Conservation (phyloP, 441 rosid genomes). For the Bocquillonia castaneifolia region DNA sequence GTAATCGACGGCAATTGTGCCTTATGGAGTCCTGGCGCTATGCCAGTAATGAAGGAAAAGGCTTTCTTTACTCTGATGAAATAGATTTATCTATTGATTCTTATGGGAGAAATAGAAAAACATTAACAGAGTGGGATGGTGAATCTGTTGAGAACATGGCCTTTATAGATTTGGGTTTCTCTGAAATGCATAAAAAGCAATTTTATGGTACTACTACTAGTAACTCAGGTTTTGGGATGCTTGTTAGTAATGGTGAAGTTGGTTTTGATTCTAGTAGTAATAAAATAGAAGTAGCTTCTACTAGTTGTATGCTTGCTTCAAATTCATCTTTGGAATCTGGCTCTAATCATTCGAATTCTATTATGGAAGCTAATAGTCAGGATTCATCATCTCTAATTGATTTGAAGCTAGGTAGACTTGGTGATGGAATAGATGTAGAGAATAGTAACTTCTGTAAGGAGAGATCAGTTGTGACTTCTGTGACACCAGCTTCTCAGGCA, state of each 20-base stretch:
- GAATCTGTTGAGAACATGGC: slow-evolving; percentile 33
- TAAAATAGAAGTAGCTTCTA: slow-evolving; percentile 22
- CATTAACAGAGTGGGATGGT: slow-evolving; percentile 40
- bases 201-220: slow-evolving; percentile 21
- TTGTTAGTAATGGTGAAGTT: slow-evolving; percentile 21
- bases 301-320: slow-evolving; percentile 33
- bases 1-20: slow-evolving; percentile 14
- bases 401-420: slow-evolving; percentile 59
- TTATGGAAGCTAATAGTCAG: slow-evolving; percentile 36
- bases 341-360: slow-evolving; percentile 36
- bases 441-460: slow-evolving; percentile 28
- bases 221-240: slow-evolving; percentile 16
- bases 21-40: slow-evolving; percentile 66
- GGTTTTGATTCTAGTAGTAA: slow-evolving; percentile 25
- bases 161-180: slow-evolving; percentile 32
- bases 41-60: slow-evolving; percentile 40
- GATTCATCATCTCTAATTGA: slow-evolving; percentile 48
- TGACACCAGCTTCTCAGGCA: slow-evolving; percentile 22
- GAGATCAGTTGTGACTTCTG: slow-evolving; percentile 29
- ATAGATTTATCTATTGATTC: slow-evolving; percentile 40
- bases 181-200: slow-evolving; percentile 35
- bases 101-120: slow-evolving; percentile 36
- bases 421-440: slow-evolving; percentile 34
- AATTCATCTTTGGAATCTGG: slow-evolving; percentile 36
- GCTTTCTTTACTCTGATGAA: slow-evolving; percentile 37